These are phyloP conservation scores for Euryodendron excelsum DNA, from an alignment of 148 eudicot species.

Conservation along the genomic window DNA sequence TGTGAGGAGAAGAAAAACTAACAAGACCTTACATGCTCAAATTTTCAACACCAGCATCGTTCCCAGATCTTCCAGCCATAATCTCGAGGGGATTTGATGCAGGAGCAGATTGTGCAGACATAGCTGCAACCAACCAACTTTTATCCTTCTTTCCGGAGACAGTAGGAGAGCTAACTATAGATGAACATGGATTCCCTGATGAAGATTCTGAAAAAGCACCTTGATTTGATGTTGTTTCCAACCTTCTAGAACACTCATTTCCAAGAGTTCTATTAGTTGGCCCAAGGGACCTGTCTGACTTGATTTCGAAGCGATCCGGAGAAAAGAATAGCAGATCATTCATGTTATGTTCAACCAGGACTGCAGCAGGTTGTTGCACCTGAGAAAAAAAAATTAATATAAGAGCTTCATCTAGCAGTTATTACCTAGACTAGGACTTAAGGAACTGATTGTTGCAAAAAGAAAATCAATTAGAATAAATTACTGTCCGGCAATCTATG, in stretches of 20 bases:
- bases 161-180: constrained; percentile 39
- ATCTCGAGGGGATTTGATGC: constrained; percentile 35
- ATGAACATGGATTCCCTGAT: constrained; percentile 24
- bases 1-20: background rate
- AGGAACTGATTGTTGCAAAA: background rate
- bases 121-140: constrained; percentile 26
- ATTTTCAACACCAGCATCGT: constrained; percentile 50
- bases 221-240: constrained; percentile 31
- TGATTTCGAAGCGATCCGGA: constrained; percentile 38
- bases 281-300: constrained; percentile 24
- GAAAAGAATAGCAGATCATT: constrained; percentile 43
- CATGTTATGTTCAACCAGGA: constrained; percentile 52
- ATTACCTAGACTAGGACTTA: background rate
- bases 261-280: constrained; percentile 30
- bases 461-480: background rate
- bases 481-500: background rate
- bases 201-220: constrained; percentile 32
- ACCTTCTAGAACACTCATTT: constrained; percentile 30
- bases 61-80: constrained; percentile 41
- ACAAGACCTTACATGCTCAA: constrained; percentile 60
- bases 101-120: constrained; percentile 35
- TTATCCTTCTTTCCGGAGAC: constrained; percentile 39
- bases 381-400: constrained; percentile 15
- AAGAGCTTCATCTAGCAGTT: background rate
- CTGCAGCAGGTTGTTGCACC: constrained; percentile 47